phyloP scores from a whole-genome alignment of 176 grass and related monocot species.

The Avena insularis region DNA sequence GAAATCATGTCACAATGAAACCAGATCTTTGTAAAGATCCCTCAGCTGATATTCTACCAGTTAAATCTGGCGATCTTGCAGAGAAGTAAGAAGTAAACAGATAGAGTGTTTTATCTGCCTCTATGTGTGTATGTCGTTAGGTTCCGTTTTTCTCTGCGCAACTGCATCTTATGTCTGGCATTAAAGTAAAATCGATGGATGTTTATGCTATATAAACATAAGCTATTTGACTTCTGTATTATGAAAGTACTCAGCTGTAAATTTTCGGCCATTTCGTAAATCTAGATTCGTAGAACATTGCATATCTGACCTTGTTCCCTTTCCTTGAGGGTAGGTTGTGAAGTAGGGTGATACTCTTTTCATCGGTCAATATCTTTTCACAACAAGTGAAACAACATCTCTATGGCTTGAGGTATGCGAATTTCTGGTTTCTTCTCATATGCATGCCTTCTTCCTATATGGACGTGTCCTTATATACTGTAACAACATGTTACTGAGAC shows the following conservation, averaged over 20 bases:
- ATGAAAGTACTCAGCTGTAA: neutral
- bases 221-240: neutral
- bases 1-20: slow-evolving; percentile 78
- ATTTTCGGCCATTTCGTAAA: neutral
- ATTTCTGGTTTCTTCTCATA: slow-evolving; percentile 10
- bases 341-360: slow-evolving; percentile 97
- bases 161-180: neutral
- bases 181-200: neutral
- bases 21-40: slow-evolving; percentile 70
- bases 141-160: neutral
- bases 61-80: slow-evolving; percentile 80
- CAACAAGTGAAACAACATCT: slow-evolving; percentile 95
- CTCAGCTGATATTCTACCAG: slow-evolving; percentile 73
- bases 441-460: slow-evolving; percentile 14
- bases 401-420: slow-evolving; percentile 84
- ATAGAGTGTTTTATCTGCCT: slow-evolving; percentile 2
- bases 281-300: neutral
- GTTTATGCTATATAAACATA: too few species aligned
- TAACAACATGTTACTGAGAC: slow-evolving; percentile 70
- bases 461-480: slow-evolving; percentile 3
- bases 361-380: slow-evolving; percentile 97
- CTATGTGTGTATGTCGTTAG: neutral
- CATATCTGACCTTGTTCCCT: neutral
- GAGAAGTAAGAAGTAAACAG: slow-evolving; percentile 64
- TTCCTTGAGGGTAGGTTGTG: slow-evolving; percentile 64